phyloP scores from a whole-genome alignment of 2,329 filamentous ascomycete species.

The Aureobasidium sp. region DNA sequence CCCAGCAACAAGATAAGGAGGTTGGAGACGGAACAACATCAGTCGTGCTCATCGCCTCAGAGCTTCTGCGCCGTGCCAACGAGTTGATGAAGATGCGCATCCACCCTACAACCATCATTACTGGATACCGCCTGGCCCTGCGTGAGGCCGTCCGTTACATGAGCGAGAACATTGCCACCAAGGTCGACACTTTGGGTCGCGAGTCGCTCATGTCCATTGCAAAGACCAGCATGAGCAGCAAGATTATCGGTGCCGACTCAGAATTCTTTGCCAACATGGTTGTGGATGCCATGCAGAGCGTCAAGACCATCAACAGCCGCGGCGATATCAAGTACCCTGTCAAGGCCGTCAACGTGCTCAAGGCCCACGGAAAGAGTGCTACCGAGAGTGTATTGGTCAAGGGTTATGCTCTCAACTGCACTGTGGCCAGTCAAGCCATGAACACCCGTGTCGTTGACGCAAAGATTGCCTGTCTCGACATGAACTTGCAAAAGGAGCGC shows the following conservation, averaged over 20 bases:
- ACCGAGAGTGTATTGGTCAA: conserved; percentile 85
- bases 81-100: conserved; percentile 99
- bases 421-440: conserved; percentile 97
- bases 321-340: conserved; percentile 94
- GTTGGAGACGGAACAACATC: conserved; percentile 98
- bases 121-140: conserved; percentile 89
- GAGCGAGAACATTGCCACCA: conserved; percentile 95
- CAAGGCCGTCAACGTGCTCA: conserved; percentile 97
- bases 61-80: conserved; percentile 87
- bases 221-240: conserved; percentile 98
- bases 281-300: conserved; percentile 89
- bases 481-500: conserved; percentile 97
- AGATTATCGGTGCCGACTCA: conserved; percentile 92
- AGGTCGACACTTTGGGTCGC: conserved; percentile 82
- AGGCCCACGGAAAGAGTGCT: conserved; percentile 91
- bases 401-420: conserved; percentile 97
- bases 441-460: conserved; percentile 84
- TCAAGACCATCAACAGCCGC: conserved; percentile 86
- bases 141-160: conserved; percentile 98
- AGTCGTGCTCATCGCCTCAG: conserved; percentile 92
- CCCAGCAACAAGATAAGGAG: conserved; percentile 98
- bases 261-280: conserved; percentile 98
- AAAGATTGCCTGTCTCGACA: conserved; percentile 94
- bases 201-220: conserved; percentile 92
- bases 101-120: conserved; percentile 99